Evolutionary conservation across 2,329 filamentous ascomycete species (phyloP).

Genomic region (Hypomyces perniciosus): DNA sequence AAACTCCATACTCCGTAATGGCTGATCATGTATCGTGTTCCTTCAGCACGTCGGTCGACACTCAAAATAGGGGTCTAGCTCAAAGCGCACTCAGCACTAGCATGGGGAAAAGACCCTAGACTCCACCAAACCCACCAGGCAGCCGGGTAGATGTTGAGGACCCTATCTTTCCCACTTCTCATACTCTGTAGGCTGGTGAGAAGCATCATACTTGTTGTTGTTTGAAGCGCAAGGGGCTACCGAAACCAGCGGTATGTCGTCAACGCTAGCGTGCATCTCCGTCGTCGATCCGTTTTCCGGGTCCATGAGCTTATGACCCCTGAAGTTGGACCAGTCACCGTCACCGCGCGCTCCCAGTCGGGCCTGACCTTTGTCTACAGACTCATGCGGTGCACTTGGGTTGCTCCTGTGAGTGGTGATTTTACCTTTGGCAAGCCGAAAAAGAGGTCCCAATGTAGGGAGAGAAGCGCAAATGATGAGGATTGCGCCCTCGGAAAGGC

Average conservation of each 20-base stretch:
- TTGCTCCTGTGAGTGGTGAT: slow-evolving; percentile 13
- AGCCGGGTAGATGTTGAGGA: no score
- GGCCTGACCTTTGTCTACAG: slow-evolving; percentile 6
- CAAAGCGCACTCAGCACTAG: no score
- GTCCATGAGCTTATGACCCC: slow-evolving; percentile 16
- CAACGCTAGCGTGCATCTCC: slow-evolving; percentile 18
- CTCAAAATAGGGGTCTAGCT: no score
- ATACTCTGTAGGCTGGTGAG: no score
- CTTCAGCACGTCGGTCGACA: no score
- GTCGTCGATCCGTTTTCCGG: slow-evolving; percentile 15
- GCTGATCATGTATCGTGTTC: no score
- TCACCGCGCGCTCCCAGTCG: neutral
- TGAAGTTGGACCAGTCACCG: neutral
- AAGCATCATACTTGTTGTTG: neutral
- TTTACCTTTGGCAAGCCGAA: slow-evolving; percentile 16
- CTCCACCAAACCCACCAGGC: no score
- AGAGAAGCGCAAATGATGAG: slow-evolving; percentile 21
- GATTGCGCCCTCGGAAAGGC: slow-evolving; percentile 20
- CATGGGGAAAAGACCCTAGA: no score
- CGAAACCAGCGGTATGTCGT: slow-evolving; percentile 22
- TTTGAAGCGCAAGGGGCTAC: slow-evolving; percentile 1
- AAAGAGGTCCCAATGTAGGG: slow-evolving; percentile 19
- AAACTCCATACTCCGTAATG: no score
- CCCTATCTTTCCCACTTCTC: no score
- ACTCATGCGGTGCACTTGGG: slow-evolving; percentile 7